Base-by-base conservation (phyloP, 768 basidiomycete genomes). In the Nidularia sp. region DNA sequence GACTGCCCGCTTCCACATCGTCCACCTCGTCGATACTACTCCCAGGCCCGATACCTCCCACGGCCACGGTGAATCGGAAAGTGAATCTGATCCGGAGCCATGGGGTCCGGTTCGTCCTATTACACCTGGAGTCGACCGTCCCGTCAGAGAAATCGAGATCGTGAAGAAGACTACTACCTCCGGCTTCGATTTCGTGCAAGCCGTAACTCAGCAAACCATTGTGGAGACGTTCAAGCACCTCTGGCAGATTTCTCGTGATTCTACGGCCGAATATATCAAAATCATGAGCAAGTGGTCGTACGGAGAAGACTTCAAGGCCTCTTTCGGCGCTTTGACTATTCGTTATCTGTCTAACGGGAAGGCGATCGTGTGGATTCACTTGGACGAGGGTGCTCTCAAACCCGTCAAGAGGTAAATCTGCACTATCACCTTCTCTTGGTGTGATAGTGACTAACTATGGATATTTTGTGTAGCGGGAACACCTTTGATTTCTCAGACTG, bases 321-420 rank as follows among this genome's bases (percentile, higher is more conserved):
- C 54, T n/a, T 57, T 57, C 35, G 54, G 53, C 34, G 35, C 56
- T 10, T 36, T 55, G 25, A 56, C 47, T 29, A 47, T 57, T 12
- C 50, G 47, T 6, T 34, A 52, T 32, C 48, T 50, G 15, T 45
- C 32, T 34, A 54, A 57, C 42, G 48, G 50, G 6, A 52, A 42
- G 34, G 56, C 51, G 8, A 55, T 55, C 36, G 31, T 57, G 7
- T 57, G 50, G 45, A 32, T 57, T 12, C 50, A 56, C 13, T 43
- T 57, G 35, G 43, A 46, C 18, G 54, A 57, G 22, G 56, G 54
- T 18, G 33, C 46, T 32, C 47, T 57, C 10, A 46, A 50, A 32
- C 29, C 54, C 6, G 42, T 55, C 31, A 54, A 54, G 12, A 45
- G 47, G 45, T 48, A 33, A 15, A 42, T 12, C 34, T 46, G 10